Evolutionary conservation across 495 filamentous ascomycete species (phyloP).

Genomic region (Penicillium cosmopolitanum): DNA sequence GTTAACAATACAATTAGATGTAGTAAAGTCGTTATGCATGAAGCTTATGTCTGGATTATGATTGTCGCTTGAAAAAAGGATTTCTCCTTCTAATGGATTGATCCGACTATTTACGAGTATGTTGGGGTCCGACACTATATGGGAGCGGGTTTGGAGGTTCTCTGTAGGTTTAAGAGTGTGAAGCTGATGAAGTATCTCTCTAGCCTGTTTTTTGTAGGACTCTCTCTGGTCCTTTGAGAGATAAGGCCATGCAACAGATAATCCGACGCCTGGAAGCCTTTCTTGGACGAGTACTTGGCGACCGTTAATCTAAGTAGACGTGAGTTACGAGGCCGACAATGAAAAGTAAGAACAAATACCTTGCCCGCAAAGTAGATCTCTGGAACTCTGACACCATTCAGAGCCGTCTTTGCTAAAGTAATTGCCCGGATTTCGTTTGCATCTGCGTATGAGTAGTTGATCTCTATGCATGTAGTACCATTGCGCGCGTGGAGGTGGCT

Average conservation of each 20-base stretch:
- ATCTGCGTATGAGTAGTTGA: constrained; percentile 45
- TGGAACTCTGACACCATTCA: constrained; percentile 41
- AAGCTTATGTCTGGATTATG: constrained; percentile 37
- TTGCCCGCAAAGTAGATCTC: constrained; percentile 47
- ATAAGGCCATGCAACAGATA: constrained; percentile 51
- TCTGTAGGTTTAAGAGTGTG: constrained; percentile 31
- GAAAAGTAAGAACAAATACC: constrained; percentile 26
- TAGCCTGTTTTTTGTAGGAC: constrained; percentile 47
- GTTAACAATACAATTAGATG: constrained; percentile 45
- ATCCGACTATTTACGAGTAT: constrained; percentile 39
- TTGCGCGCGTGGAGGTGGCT: constrained; percentile 37
- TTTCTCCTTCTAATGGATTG: constrained; percentile 33
- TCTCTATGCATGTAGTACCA: constrained; percentile 10
- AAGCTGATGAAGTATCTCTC: constrained; percentile 34
- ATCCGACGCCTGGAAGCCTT: constrained; percentile 44
- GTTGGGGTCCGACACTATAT: constrained; percentile 42
- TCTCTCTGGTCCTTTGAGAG: constrained; percentile 39
- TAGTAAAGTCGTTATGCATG: constrained; percentile 48
- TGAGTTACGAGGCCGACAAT: constrained; percentile 22
- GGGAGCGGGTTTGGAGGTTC: constrained; percentile 22
- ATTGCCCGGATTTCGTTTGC: constrained; percentile 45
- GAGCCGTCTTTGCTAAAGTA: constrained; percentile 31
- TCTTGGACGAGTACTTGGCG: constrained; percentile 46
- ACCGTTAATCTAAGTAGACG: constrained; percentile 37
- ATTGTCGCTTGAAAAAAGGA: constrained; percentile 36